Evolutionary conservation across 1,284 basidiomycete species (phyloP), one percentile per base, ranked within the genome.

Genomic region (Cystobasidium slooffiae): DNA sequence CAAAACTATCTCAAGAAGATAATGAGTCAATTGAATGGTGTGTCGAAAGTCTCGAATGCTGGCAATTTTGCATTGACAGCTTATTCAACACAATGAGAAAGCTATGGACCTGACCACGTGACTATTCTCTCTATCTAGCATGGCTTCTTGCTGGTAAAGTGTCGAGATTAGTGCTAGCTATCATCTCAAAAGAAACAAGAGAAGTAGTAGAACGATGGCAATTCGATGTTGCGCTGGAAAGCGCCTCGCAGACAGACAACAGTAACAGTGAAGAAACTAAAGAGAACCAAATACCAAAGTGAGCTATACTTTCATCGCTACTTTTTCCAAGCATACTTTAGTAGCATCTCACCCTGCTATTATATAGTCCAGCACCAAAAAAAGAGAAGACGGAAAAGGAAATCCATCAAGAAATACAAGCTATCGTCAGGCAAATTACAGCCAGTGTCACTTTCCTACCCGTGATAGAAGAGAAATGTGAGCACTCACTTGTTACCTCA

Each of bases 351-450:
- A 12, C 3, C 9, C 10, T 37, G 9, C 20, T 65, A 5, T 24
- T 49, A 39, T 6, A 66, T 14, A 66, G 64, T 24, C 37, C 49
- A 22, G 37, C 64, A 9, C 20, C 20, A 22, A 79, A 77, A 73
- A 82, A 83, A 78, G 78, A 83, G 78, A 84, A 86, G 81, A 87
- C 86, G 24, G 94, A 98, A 80, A 87, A 93, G 44, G 93, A 98
- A 81, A 96, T 99, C 44, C 93, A 97, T 83, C 92, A 91, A 41
- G 96, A 99, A 86, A 99, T 99, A 78, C 90, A 96, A 31, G 93
- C 93, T 65, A 98, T 99, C 81, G 88, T 99, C 82, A 97, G 98
- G 84, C 97, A 99, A 83, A 99, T 99, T 81, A 94, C 97, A 53
- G 93, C 93, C 61, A 92, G 90, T 79, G 93, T 95, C 77, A 97